A percentile compares a stretch with the other conserved stretches of the same genome.
phyloP scores from a whole-genome alignment of 768 basidiomycete genomes.

The Epithele typhae region DNA sequence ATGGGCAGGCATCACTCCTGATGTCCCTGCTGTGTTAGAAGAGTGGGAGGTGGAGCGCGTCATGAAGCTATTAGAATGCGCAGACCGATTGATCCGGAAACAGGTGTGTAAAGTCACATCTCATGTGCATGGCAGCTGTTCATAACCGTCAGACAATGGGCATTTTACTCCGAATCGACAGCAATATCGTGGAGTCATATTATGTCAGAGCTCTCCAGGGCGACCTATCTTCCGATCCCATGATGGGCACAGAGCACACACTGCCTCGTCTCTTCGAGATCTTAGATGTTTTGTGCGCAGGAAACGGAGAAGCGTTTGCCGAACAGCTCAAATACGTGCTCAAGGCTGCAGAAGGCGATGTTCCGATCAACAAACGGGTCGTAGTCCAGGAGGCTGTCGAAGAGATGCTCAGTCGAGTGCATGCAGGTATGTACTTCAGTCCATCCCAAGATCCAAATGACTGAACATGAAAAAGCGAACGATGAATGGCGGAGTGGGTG shows the following conservation, averaged over 20 bases:
- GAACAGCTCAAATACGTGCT: conserved; percentile 40
- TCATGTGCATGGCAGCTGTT: not conserved
- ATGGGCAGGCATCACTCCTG: conserved; percentile 64
- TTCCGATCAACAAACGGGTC: conserved; percentile 26
- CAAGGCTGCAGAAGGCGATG: conserved; percentile 32
- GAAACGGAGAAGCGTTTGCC: conserved; percentile 59
- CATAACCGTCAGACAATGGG: conserved; percentile 47
- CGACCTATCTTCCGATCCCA: conserved; percentile 29
- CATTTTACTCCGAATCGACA: conserved; percentile 55
- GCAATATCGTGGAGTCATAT: conserved; percentile 51
- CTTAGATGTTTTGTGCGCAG: conserved; percentile 38
- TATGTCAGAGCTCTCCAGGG: conserved; percentile 40
- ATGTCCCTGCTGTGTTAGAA: conserved; percentile 53
- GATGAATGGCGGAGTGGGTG: conserved; percentile 34
- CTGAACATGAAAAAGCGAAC: conserved; percentile 29
- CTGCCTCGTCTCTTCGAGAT: conserved; percentile 52
- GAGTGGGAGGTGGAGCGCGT: conserved; percentile 69
- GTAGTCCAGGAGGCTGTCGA: conserved; percentile 59
- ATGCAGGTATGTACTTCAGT: conserved; percentile 37
- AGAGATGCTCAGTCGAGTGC: conserved; percentile 45
- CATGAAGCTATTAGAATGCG: conserved; percentile 61
- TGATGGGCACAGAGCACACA: conserved; percentile 38
- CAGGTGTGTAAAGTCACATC: conserved; percentile 38
- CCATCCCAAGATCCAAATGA: conserved; percentile 8
- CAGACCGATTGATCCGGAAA: conserved; percentile 52